Evolutionary conservation across 495 filamentous ascomycete genomes (phyloP).

Genomic region (Podospora didyma): DNA sequence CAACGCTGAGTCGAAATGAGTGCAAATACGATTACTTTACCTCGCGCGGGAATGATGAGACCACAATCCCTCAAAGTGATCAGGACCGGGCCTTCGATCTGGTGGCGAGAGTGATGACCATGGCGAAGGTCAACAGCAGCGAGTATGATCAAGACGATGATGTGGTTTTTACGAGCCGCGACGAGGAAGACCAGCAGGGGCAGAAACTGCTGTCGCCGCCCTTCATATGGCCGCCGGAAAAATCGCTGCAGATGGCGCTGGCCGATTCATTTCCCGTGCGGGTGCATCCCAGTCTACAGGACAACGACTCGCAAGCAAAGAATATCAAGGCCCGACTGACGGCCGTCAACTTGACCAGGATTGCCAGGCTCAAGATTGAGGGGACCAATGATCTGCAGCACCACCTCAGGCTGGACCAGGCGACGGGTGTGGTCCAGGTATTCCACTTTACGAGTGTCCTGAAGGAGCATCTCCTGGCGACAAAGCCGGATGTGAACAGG

Average conservation of each 20-base stretch:
- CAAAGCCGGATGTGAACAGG: conserved; percentile 11
- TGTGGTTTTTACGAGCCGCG: neutral
- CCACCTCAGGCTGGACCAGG: conserved; percentile 30
- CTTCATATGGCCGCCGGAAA: conserved; percentile 21
- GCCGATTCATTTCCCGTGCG: conserved; percentile 22
- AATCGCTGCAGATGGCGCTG: conserved; percentile 21
- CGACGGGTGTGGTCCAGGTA: conserved; percentile 23
- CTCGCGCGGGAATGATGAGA: neutral
- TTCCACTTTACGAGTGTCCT: conserved; percentile 32
- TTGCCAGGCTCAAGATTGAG: conserved; percentile 25
- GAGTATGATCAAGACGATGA: neutral
- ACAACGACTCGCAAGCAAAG: conserved; percentile 7
- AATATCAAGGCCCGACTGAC: conserved; percentile 20
- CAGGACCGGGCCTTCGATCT: conserved; percentile 24
- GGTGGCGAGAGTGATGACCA: conserved; percentile 30
- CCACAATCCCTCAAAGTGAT: neutral
- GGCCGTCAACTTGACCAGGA: conserved; percentile 29
- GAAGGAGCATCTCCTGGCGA: conserved; percentile 28
- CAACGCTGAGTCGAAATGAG: conserved; percentile 1
- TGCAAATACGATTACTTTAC: conserved; percentile 2
- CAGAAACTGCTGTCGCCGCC: neutral
- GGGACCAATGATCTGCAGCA: conserved; percentile 29
- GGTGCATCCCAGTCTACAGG: conserved; percentile 26
- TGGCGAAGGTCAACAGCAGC: conserved; percentile 19
- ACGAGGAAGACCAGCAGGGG: neutral